Evolutionary conservation across 78 protist genomes (phyloP).

Genomic region (Mastigamoeba balamuthi): DNA sequence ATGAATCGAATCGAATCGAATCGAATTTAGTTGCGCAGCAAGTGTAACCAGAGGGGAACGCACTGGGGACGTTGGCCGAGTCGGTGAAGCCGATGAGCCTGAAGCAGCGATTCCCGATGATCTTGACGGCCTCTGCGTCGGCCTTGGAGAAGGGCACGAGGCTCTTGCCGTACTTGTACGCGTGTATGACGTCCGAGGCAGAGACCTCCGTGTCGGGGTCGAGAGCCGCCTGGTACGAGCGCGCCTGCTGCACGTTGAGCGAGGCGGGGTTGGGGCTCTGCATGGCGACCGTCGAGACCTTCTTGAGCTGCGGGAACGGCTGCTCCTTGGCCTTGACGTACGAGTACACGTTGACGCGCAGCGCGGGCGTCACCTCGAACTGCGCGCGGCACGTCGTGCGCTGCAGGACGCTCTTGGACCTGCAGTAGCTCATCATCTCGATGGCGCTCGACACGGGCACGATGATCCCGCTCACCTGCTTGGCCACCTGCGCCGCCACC

Average conservation of each 20-base stretch:
- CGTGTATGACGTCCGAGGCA: conserved; percentile 21
- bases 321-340: conserved; percentile 22
- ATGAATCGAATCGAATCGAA: no score
- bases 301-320: conserved; percentile 22
- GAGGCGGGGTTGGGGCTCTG: not conserved
- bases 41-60: no score
- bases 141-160: conserved; percentile 51
- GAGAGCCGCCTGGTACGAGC: conserved; percentile 5
- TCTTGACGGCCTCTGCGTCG: conserved; percentile 29
- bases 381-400: conserved; percentile 29
- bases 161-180: conserved; percentile 52
- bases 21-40: no score
- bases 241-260: conserved; percentile 18
- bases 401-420: conserved; percentile 37
- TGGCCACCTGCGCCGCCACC: no score
- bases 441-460: conserved; percentile 49
- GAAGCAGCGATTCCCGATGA: not conserved
- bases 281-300: conserved; percentile 24
- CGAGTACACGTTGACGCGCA: not conserved
- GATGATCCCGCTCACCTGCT: conserved; percentile 38
- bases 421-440: conserved; percentile 52
- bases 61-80: not conserved
- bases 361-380: conserved; percentile 13
- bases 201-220: conserved; percentile 48
- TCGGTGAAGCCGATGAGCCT: not conserved